phyloP scores from a whole-genome alignment of 1,284 basidiomycete species.

The Cystobasidium slooffiae region DNA sequence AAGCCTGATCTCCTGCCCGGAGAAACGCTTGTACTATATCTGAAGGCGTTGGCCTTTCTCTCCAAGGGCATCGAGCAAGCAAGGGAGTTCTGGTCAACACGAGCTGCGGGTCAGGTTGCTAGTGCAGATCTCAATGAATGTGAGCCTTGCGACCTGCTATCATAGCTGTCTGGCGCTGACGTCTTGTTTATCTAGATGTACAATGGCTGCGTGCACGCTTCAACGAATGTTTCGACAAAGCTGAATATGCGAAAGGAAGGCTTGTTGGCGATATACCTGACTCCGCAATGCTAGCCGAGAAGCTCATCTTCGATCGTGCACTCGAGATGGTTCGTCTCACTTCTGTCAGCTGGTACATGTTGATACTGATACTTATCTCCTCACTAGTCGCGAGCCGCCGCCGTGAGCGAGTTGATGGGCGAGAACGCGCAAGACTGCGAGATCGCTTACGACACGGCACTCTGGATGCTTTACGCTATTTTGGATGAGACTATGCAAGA shows the following conservation, averaged over 20 bases:
- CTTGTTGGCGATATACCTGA: conserved; percentile 60
- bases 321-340: conserved; percentile 63
- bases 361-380: not conserved
- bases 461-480: conserved; percentile 88
- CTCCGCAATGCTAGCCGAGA: conserved; percentile 60
- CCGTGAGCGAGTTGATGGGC: conserved; percentile 84
- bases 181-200: conserved; percentile 56
- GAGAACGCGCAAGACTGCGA: conserved; percentile 78
- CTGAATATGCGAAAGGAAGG: conserved; percentile 62
- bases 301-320: conserved; percentile 64
- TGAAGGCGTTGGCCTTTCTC: conserved; percentile 88
- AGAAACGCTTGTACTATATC: conserved; percentile 85
- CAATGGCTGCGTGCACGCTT: conserved; percentile 65
- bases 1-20: conserved; percentile 59
- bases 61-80: conserved; percentile 80
- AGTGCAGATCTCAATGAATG: conserved; percentile 63
- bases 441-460: conserved; percentile 88
- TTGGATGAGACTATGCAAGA: conserved; percentile 87
- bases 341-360: not conserved
- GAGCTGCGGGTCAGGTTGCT: conserved; percentile 53
- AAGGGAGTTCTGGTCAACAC: conserved; percentile 59
- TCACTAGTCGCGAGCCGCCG: conserved; percentile 82
- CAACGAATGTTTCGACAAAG: conserved; percentile 65
- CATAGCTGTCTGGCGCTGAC: not conserved
- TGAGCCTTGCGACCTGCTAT: conserved; percentile 53